Conservation (phyloP, 352 stramenopile species). For the Aphanomyces invadans region DNA sequence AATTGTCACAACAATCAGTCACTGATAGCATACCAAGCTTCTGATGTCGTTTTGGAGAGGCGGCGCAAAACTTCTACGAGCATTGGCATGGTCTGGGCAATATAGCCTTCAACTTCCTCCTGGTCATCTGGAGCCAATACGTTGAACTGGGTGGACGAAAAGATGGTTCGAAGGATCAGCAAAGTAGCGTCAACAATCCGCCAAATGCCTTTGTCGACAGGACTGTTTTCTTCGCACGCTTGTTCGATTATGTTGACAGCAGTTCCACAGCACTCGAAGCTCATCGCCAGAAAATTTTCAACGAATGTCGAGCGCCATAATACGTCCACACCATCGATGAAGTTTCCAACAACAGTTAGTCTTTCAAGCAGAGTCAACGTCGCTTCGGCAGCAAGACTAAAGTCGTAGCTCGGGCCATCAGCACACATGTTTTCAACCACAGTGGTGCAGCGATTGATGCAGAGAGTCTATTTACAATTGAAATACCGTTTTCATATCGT, state of each 20-base stretch:
- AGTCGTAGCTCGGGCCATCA: neutral
- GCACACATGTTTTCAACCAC: neutral
- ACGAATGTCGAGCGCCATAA: slow-evolving; percentile 50
- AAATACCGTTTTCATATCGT: neutral
- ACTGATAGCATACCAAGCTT: too few relatives aligned
- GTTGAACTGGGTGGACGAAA: slow-evolving; percentile 10
- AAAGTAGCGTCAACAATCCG: slow-evolving; percentile 55
- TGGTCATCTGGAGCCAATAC: slow-evolving; percentile 33
- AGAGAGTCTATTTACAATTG: neutral
- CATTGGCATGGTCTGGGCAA: slow-evolving; percentile 36
- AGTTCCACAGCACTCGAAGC: slow-evolving; percentile 58
- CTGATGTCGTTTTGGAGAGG: neutral
- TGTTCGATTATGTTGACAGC: slow-evolving; percentile 41
- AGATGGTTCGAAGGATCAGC: slow-evolving; percentile 43
- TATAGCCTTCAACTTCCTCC: slow-evolving; percentile 29
- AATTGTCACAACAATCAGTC: too few relatives aligned
- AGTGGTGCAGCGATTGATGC: neutral
- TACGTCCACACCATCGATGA: slow-evolving; percentile 39
- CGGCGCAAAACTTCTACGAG: slow-evolving; percentile 31
- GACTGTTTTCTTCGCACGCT: slow-evolving; percentile 17
- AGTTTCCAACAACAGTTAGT: neutral
- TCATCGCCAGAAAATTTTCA: slow-evolving; percentile 49
- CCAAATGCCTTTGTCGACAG: slow-evolving; percentile 31
- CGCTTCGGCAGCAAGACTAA: neutral
- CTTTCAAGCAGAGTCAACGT: neutral